Base-by-base conservation (phyloP, 768 basidiomycete genomes). In the Sistotremastrum niveocremeum region DNA sequence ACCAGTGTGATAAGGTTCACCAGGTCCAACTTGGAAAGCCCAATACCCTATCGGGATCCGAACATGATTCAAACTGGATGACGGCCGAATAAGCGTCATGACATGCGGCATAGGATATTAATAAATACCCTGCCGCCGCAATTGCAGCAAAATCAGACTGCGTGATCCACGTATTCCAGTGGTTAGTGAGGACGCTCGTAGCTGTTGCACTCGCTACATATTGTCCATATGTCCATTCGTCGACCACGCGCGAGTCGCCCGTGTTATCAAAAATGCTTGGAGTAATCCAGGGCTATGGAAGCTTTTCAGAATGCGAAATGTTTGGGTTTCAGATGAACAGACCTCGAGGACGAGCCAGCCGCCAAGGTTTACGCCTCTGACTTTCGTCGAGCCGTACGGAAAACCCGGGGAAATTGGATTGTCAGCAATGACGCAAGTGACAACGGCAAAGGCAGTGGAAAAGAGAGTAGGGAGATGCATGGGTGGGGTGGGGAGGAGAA, bases 31-130 rank as follows among this genome's bases (percentile, higher is more conserved):
- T 48, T 91, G 86, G 54, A 81, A 88, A 1, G 84, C 87, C 86
- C 86, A 93, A 60, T 85, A 94, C 8, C 88, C 90, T 39, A 93
- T 84, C 9, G 87, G 86, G 35, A 89, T 56, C 40, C 86, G 77
- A 46, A 89, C 81, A 60, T 87, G 84, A 56, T 87, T 89, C 45
- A 88, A 65, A 10, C 84, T 84, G 55, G n/a, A 52, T 39, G 45
- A 44, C 29, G 34, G 30, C 20, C n/a, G 29, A 50, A 49, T 40
- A 37, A 36, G 48, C 50, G 45, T 45, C 40, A 43, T 35, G 46
- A 45, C 30, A 46, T 37, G 31, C 45, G n/a, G 33, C 8, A 46
- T 46, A 12, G 8, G 37, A 49, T 48, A 48, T 49, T 47, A 44
- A 38, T 53, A 54, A 42, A 28, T 58, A 83, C 84, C 84, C 83